Base-by-base conservation (phyloP, 2,329 filamentous ascomycete species). In the Alternaria angustiovoidea region DNA sequence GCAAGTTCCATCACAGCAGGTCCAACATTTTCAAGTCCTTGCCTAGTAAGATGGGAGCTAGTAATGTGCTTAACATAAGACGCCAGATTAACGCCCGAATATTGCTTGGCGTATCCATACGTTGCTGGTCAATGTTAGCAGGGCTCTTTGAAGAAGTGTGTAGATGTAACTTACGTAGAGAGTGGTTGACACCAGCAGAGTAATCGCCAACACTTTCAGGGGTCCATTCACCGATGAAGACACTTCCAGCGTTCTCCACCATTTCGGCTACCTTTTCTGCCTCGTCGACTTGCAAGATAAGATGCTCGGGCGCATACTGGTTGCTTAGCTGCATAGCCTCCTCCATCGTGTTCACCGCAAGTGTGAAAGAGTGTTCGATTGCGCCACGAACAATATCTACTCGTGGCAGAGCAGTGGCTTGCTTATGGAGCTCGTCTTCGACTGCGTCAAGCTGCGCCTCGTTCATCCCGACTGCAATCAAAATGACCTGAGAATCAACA, bases 11-110 rank as follows among this genome's bases (percentile, higher is more conserved):
- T 97, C 53, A 99, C 95, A 5, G 95, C 93, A 54, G 84, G 83
- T 34, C 94, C 93, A 2, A 99, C 91, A 72, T 96, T 95, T 70
- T 86, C 86, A 63, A 99, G 83, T 22, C 95, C 95, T 72, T 97
- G 87, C 18, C 89, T 87, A 1, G 93, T 96, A 63, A 99, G 85
- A 78, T 96, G 92, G 0, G 93, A 93, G 81, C 92, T 95, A 38
- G 95, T 99, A 74, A 99, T 97, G 84, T 98, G 93, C 83, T 99
- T 99, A 78, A 97, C 87, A 81, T 97, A 99, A 2, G 94, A 98
- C 32, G 88, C 93, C 6, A 99, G 87, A 79, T 97, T 99, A 75
- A 99, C 95, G 53, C 95, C 95, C 6, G 93, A 97, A 83, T 99
- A 99, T 80, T 99, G 95, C 82, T 96, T 97, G 49, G 95, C 95